phyloP scores from a whole-genome alignment of 2,329 filamentous ascomycete species.

The Diaporthe sp. region DNA sequence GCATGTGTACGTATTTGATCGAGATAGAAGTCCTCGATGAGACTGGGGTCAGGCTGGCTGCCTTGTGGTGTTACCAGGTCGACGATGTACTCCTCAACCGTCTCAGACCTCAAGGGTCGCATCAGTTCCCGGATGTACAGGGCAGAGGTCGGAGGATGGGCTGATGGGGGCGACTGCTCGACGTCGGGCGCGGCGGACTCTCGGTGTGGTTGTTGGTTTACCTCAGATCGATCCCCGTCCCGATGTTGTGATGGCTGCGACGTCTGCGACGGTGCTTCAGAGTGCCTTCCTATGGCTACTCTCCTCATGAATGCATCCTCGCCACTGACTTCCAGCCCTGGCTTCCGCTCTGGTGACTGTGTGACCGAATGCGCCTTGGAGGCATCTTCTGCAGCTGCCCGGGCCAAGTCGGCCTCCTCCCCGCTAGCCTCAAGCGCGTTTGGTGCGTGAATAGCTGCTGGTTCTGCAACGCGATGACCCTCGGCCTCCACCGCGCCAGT shows the following conservation, averaged over 20 bases:
- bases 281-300: constrained; percentile 29
- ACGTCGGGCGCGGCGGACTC: constrained; percentile 49
- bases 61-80: constrained; percentile 75
- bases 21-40: constrained; percentile 80
- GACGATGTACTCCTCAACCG: constrained; percentile 78
- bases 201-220: constrained; percentile 29
- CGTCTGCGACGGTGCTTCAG: constrained; percentile 38
- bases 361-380: not conserved
- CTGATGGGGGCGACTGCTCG: constrained; percentile 64
- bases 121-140: constrained; percentile 94
- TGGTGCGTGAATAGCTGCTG: not conserved
- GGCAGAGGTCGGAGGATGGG: constrained; percentile 79
- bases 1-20: constrained; percentile 91
- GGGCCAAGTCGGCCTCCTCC: constrained; percentile 14
- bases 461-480: not conserved
- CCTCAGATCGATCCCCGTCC: constrained; percentile 41
- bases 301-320: constrained; percentile 7
- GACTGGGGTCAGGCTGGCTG: constrained; percentile 63
- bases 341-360: not conserved
- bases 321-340: constrained; percentile 11
- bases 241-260: constrained; percentile 41
- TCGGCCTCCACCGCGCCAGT: not conserved
- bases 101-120: constrained; percentile 81
- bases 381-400: constrained; percentile 28
- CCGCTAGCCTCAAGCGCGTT: constrained; percentile 1